Base-by-base conservation (phyloP, 2,329 filamentous ascomycete species). In the Davidsoniella eucalypti region DNA sequence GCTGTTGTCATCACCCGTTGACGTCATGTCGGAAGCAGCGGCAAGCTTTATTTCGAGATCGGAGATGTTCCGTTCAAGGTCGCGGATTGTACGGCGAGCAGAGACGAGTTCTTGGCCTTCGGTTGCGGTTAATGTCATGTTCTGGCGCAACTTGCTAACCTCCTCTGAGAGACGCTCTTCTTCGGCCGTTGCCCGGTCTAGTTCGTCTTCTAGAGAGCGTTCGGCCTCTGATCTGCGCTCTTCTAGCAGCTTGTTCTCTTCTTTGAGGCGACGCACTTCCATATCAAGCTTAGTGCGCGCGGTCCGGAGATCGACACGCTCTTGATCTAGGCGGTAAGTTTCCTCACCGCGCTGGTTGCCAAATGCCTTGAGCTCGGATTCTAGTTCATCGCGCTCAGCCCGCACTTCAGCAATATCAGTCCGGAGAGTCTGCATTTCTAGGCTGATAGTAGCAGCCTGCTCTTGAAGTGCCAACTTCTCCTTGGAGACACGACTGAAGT, bases 221-320 rank as follows among this genome's bases (percentile, higher is more conserved):
- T 86, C 80, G 3, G 83, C 63, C 1, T 69, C 65, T 39, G 73
- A 66, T 29, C 75, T 76, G 54, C 79, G 72, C 52, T 78, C 72
- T 10, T 67, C 53, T 37, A 84, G 64, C 1, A 67, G 61, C 50
- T 68, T 70, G 57, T 78, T 80, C 59, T 86, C 81, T 7, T 82
- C 77, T 47, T 69, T 75, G 14, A 84, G 65, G 10, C 78, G 70
- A 40, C 77, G 75, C 14, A 83, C 67, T 57, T 86, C 82, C 54
- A 68, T 72, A 55, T 86, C 82, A 16, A 84, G 69, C 58, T 78
- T 81, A 54, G 78, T 66, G 59, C 80, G 82, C n/a, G 75, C 66
- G 25, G 78, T 77, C 16, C 80, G 76, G 21, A 86, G 67, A 49
- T 85, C 79, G 43, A 82, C 65, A 55, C 80, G 78, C 58, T 86